These are phyloP conservation scores for Termitomyces titanicus DNA, from an alignment of 768 basidiomycete genomes.

Conservation along the genomic window DNA sequence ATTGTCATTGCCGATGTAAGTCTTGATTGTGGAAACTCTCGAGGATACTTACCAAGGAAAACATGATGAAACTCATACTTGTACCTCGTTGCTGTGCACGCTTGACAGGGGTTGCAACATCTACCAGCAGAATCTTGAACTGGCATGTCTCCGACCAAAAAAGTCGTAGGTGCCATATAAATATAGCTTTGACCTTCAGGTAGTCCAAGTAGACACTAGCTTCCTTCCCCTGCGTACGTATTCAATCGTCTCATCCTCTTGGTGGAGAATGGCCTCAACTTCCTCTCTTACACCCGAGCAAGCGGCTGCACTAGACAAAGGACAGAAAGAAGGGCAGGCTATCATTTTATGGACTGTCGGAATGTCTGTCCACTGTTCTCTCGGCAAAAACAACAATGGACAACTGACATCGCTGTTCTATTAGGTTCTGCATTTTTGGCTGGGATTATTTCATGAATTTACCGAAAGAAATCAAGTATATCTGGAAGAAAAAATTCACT, in stretches of 20 bases:
- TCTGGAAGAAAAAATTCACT: conserved; percentile 23
- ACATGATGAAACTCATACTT: too few species aligned
- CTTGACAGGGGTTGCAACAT: too few species aligned
- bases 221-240: background rate
- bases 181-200: background rate
- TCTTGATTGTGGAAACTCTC: too few species aligned
- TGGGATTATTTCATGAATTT: conserved; percentile 24
- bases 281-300: conserved; percentile 11
- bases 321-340: conserved; percentile 19
- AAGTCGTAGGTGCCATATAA: background rate
- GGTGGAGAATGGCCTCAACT: background rate
- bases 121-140: too few species aligned
- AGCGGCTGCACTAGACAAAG: conserved; percentile 14
- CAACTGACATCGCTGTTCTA: conserved; percentile 1
- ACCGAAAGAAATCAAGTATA: conserved; percentile 19
- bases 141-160: too few species aligned
- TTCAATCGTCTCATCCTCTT: background rate
- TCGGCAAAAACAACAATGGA: background rate
- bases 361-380: conserved; percentile 15
- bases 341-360: conserved; percentile 21
- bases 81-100: too few species aligned
- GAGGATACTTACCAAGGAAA: too few species aligned
- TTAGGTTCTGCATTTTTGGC: conserved; percentile 27
- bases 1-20: too few species aligned
- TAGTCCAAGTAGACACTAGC: background rate